phyloP scores from a whole-genome alignment of 2,329 filamentous ascomycete genomes.

The Fusarium sterilihyphosum region DNA sequence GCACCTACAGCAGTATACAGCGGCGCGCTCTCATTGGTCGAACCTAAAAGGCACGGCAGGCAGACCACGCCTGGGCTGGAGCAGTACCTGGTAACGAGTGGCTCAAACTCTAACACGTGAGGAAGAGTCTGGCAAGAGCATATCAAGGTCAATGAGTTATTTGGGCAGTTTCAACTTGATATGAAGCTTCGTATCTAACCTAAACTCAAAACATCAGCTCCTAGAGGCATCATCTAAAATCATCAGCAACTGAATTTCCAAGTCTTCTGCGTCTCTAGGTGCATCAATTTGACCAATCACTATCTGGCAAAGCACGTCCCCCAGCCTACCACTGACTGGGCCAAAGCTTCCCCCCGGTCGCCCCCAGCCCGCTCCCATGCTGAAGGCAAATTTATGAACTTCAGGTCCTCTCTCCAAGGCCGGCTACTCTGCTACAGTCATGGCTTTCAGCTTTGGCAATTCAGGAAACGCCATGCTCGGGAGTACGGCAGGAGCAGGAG shows the following conservation, averaged over 20 bases:
- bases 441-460: slow-evolving; percentile 73
- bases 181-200: not conserved
- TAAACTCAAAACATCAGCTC: not conserved
- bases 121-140: slow-evolving; percentile 35
- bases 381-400: slow-evolving; percentile 44
- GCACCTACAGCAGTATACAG: slow-evolving; percentile 5
- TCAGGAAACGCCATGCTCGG: slow-evolving; percentile 56
- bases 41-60: not conserved
- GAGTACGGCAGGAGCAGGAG: slow-evolving; percentile 51
- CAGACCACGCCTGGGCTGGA: not conserved
- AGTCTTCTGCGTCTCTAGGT: slow-evolving; percentile 2
- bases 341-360: slow-evolving; percentile 38
- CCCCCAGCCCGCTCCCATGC: slow-evolving; percentile 36
- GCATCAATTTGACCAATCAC: slow-evolving; percentile 37
- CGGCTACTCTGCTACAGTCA: slow-evolving; percentile 55
- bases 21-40: slow-evolving; percentile 42
- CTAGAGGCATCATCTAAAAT: not conserved
- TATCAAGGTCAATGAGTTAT: not conserved
- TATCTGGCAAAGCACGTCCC: slow-evolving; percentile 33
- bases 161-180: slow-evolving; percentile 1
- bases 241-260: slow-evolving; percentile 5
- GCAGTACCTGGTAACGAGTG: not conserved
- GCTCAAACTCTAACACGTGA: slow-evolving; percentile 44
- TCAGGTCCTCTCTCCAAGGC: slow-evolving; percentile 40
- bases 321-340: slow-evolving; percentile 33